Base-by-base conservation (phyloP, 2,329 filamentous ascomycete species). In the Cladosporium velox region DNA sequence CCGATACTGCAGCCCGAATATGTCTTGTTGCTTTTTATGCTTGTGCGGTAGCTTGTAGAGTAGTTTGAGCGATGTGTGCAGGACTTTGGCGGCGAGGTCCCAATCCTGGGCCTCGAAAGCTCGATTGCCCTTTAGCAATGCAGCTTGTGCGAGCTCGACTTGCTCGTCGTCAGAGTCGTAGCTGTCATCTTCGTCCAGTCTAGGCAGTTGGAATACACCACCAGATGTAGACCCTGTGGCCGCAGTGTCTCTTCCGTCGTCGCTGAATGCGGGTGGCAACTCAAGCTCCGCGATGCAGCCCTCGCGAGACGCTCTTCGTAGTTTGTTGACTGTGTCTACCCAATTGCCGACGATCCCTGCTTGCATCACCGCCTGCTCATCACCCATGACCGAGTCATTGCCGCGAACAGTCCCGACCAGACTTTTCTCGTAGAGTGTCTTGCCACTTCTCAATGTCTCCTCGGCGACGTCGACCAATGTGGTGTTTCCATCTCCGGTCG, bases 61-160 rank as follows among this genome's bases (percentile, higher is more conserved):
- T 62, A 72, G 68, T 35, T 66, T 69, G 15, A 76, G 55, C 11
- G 72, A 71, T 68, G 74, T 73, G 54, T 69, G 69, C 11, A 76
- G 70, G 34, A 74, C 69, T 59, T 72, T 70, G 30, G 70, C 64
- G 30, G 74, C 72, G 26, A 71, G 70, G 12, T 64, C 55, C 70
- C 71, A 76, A 51, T 72, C 65, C 54, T 62, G 59, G 14, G 65
- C 64, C 6, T 71, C 68, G 68, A 75, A 75, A 26, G 73, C 70
- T 62, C 66, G 62, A 18, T 65, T 69, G 24, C 72, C 74, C 8
- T 71, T 73, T 10, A 70, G 69, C 47, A 74, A 63, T n/a, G 74
- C 73, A 54, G 72, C 67, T 66, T 72, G 71, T 14, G 72, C 73
- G 32, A 75, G 68, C 54, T 76, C 73, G 18, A 68, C 67, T 18